phyloP scores from a whole-genome alignment of 495 filamentous ascomycete species.

The Lasiosphaeria hispida region DNA sequence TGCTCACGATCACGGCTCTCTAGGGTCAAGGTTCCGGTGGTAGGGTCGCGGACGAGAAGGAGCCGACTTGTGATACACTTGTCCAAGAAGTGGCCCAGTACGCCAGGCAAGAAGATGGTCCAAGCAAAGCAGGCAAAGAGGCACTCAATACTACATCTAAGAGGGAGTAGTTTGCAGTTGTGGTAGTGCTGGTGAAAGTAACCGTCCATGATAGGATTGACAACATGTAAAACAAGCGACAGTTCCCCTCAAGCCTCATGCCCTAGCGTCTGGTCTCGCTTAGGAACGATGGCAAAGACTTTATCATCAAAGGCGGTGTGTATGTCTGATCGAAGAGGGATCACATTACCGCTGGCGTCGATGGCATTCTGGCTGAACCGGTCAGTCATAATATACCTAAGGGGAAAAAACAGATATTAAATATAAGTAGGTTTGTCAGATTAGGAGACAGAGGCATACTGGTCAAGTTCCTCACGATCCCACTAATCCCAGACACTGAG shows the following conservation, averaged over 20 bases:
- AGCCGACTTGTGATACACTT: conserved; percentile 1
- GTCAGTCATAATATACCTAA: not conserved
- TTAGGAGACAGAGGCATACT: too few species aligned
- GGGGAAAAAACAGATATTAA: not conserved
- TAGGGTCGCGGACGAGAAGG: conserved; percentile 2
- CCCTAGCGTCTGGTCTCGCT: not conserved
- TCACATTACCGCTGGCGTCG: not conserved
- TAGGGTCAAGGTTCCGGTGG: not conserved
- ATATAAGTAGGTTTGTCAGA: too few species aligned
- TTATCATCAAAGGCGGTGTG: conserved; percentile 3
- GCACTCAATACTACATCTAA: conserved; percentile 4
- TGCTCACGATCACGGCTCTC: not conserved
- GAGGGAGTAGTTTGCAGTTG: conserved; percentile 4
- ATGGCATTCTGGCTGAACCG: not conserved
- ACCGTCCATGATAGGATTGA: conserved; percentile 3
- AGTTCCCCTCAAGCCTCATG: not conserved
- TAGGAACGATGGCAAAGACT: conserved; percentile 3
- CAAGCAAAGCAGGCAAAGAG: conserved; percentile 12
- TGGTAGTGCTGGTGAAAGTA: conserved; percentile 3
- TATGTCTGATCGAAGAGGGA: conserved; percentile 1
- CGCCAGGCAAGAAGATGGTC: conserved; percentile 8
- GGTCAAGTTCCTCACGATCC: not conserved
- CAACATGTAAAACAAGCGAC: not conserved
- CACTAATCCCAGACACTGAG: not conserved
- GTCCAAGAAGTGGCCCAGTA: not conserved